Conservation (phyloP, 2,329 filamentous ascomycete genomes). For the Colletotrichum orbiculare region DNA sequence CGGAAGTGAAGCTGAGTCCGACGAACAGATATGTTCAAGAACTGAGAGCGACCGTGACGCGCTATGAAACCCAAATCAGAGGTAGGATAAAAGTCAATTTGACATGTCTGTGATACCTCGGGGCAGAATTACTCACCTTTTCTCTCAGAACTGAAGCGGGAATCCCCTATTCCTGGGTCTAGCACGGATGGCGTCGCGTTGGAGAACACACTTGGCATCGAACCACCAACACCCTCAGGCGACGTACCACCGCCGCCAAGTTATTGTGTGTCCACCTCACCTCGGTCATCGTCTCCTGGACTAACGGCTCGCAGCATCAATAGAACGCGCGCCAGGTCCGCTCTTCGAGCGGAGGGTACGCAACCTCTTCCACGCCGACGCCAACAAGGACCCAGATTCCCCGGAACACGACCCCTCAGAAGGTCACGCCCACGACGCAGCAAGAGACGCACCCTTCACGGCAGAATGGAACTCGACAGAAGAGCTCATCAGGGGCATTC, state of each 20-base stretch:
- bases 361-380: slow-evolving; percentile 30
- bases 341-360: slow-evolving; percentile 27
- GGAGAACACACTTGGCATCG: slow-evolving; percentile 28
- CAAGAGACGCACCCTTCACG: slow-evolving; percentile 22
- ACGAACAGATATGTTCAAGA: slow-evolving; percentile 26
- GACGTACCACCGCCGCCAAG: slow-evolving; percentile 32
- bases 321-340: slow-evolving; percentile 30
- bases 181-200: slow-evolving; percentile 11
- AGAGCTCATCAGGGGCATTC: slow-evolving; percentile 31
- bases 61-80: slow-evolving; percentile 27
- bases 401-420: slow-evolving; percentile 22
- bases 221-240: slow-evolving; percentile 25
- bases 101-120: background rate
- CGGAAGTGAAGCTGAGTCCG: slow-evolving; percentile 5
- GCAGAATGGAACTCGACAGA: slow-evolving; percentile 34
- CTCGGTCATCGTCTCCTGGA: too few relatives aligned
- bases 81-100: background rate
- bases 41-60: slow-evolving; percentile 24
- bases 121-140: background rate
- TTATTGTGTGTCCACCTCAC: slow-evolving; percentile 7
- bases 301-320: slow-evolving; percentile 13
- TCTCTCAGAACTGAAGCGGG: slow-evolving; percentile 20
- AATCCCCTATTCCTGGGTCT: slow-evolving; percentile 1
- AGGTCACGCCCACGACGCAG: slow-evolving; percentile 6
- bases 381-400: slow-evolving; percentile 18